Evolutionary conservation across 2,329 filamentous ascomycete genomes (phyloP).

Genomic region (Aspergillus calidoustus): DNA sequence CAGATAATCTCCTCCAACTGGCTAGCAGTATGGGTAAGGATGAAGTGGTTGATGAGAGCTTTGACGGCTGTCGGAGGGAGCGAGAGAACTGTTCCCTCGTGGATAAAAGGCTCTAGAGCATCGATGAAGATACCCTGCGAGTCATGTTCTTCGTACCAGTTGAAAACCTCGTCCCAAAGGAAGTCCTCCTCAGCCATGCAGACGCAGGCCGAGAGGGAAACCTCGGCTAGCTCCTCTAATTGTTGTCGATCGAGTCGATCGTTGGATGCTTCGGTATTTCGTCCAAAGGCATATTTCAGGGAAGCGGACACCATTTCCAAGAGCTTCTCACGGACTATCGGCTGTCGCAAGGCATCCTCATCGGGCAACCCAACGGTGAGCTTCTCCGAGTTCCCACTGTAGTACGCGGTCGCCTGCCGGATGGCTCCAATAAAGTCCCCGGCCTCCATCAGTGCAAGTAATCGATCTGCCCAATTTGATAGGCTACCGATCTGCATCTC

Average conservation of each 20-base stretch:
- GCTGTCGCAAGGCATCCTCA: constrained; percentile 73
- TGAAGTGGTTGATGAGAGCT: constrained; percentile 80
- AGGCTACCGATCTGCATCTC: constrained; percentile 88
- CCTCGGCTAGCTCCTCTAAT: constrained; percentile 77
- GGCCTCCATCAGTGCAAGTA: constrained; percentile 92
- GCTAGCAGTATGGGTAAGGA: constrained; percentile 72
- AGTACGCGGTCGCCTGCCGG: constrained; percentile 87
- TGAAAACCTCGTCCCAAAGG: constrained; percentile 87
- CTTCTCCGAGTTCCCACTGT: constrained; percentile 88
- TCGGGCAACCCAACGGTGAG: constrained; percentile 92
- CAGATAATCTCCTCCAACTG: constrained; percentile 93
- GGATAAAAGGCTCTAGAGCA: constrained; percentile 83
- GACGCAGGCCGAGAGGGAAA: constrained; percentile 81
- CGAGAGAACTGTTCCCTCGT: constrained; percentile 73
- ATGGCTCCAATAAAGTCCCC: constrained; percentile 96
- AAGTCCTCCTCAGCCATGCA: constrained; percentile 79
- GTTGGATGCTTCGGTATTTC: constrained; percentile 55
- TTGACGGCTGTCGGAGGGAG: constrained; percentile 86
- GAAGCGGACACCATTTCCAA: constrained; percentile 94
- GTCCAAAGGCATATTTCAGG: constrained; percentile 82
- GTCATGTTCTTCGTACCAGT: constrained; percentile 81
- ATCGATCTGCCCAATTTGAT: constrained; percentile 95
- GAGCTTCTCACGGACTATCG: constrained; percentile 84
- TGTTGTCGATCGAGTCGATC: constrained; percentile 62
- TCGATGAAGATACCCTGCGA: constrained; percentile 80